phyloP scores from a whole-genome alignment of 257 asterid species.

The Misopates orontium region DNA sequence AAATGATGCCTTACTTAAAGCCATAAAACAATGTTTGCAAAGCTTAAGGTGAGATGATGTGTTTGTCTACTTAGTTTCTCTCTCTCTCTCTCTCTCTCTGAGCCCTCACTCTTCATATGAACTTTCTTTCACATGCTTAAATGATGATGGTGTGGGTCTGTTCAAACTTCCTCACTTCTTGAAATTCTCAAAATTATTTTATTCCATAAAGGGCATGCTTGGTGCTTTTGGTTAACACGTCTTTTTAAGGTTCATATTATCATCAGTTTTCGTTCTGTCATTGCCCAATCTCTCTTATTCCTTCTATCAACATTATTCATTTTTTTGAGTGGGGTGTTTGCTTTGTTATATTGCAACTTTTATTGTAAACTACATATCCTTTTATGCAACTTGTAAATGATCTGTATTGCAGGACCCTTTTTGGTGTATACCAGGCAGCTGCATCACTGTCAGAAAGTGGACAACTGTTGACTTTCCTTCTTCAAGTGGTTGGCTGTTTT shows the following conservation, averaged over 20 bases:
- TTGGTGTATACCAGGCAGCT: conserved; percentile 49
- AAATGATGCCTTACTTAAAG: conserved; percentile 43
- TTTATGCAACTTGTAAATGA: conserved; percentile 20
- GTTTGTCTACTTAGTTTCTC: conserved; percentile 16
- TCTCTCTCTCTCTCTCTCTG: too few species aligned
- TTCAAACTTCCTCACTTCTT: conserved; percentile 12
- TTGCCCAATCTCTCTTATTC: neutral
- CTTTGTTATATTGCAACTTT: conserved; percentile 15
- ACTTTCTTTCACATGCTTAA: conserved; percentile 27
- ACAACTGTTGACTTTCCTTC: conserved; percentile 59
- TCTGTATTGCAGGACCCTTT: conserved; percentile 56
- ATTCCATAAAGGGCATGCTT: conserved; percentile 11
- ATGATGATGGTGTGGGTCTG: conserved; percentile 5
- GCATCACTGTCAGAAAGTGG: conserved; percentile 53
- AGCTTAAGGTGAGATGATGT: conserved; percentile 53
- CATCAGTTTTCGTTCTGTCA: neutral
- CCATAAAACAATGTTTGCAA: conserved; percentile 66
- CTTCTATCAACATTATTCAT: conserved; percentile 8
- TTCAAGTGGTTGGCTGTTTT: conserved; percentile 55
- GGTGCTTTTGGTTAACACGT: conserved; percentile 17
- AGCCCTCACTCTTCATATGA: neutral
- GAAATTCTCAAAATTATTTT: neutral
- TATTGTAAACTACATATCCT: neutral
- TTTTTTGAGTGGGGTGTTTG: conserved; percentile 20
- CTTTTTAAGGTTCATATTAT: conserved; percentile 15